Percentiles rank a stretch among this genome's conserved stretches.
These are phyloP conservation scores for Elsinoe necatrix DNA, from an alignment of 2,329 filamentous ascomycete species.

Conservation along the genomic window DNA sequence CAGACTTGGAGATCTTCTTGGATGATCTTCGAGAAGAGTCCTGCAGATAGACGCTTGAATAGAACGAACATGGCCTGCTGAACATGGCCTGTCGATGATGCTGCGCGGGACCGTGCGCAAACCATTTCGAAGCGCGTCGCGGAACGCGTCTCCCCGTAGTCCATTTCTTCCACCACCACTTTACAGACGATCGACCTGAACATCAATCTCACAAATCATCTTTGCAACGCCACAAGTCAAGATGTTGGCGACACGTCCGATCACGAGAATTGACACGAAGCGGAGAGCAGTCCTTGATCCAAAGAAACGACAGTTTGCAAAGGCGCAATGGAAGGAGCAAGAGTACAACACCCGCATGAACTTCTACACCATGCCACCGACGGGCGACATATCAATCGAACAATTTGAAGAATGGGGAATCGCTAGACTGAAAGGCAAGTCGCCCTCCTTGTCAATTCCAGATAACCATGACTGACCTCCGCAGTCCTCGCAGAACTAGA, in stretches of 20 bases:
- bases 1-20: slow-evolving; percentile 65
- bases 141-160: slow-evolving; percentile 12
- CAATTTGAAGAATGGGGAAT: slow-evolving; percentile 99
- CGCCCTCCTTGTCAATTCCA: background rate
- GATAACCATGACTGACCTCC: background rate
- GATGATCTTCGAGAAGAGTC: slow-evolving; percentile 1
- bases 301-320: slow-evolving; percentile 80
- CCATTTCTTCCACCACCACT: slow-evolving; percentile 7
- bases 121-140: slow-evolving; percentile 15
- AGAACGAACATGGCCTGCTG: background rate
- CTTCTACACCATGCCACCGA: slow-evolving; percentile 82
- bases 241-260: slow-evolving; percentile 19
- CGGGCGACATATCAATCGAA: slow-evolving; percentile 88
- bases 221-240: background rate
- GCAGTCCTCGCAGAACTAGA: slow-evolving; percentile 80
- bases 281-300: slow-evolving; percentile 66
- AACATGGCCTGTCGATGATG: background rate
- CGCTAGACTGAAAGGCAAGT: slow-evolving; percentile 66
- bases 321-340: slow-evolving; percentile 64
- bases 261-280: slow-evolving; percentile 51
- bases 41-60: background rate
- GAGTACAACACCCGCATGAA: slow-evolving; percentile 82
- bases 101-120: background rate
- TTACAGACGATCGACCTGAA: background rate
- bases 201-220: background rate